Percentiles rank a stretch among this genome's conserved stretches.
These are phyloP conservation scores for Russula compacta DNA, from an alignment of 768 basidiomycete genomes.

Conservation along the genomic window DNA sequence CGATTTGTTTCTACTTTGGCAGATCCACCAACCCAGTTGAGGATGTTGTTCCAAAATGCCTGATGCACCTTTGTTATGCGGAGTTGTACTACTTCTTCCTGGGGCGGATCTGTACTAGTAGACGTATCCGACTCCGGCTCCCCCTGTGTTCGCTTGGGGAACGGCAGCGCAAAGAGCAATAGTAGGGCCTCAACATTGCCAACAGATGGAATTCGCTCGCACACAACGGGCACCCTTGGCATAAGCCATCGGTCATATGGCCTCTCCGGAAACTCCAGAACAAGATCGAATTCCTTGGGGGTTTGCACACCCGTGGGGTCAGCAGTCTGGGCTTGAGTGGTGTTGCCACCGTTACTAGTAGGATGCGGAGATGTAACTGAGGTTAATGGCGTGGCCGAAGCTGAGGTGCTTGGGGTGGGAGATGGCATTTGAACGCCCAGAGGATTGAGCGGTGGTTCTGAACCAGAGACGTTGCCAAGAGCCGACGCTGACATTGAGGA, in stretches of 20 bases:
- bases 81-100: slow-evolving; percentile 38
- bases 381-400: neutral
- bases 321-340: neutral
- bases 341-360: neutral
- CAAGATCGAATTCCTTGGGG: slow-evolving; percentile 58
- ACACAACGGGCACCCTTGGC: slow-evolving; percentile 49
- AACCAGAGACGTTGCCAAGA: neutral
- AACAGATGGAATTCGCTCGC: slow-evolving; percentile 31
- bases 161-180: slow-evolving; percentile 40
- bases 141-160: slow-evolving; percentile 25
- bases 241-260: slow-evolving; percentile 58
- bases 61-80: slow-evolving; percentile 40
- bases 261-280: slow-evolving; percentile 60
- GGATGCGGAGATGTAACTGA: neutral
- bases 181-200: slow-evolving; percentile 26
- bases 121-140: slow-evolving; percentile 9
- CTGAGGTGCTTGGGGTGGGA: neutral
- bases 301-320: slow-evolving; percentile 20
- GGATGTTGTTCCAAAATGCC: slow-evolving; percentile 48
- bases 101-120: slow-evolving; percentile 17
- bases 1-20: slow-evolving; percentile 44
- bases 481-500: neutral
- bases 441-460: slow-evolving; percentile 2
- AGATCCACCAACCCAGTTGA: slow-evolving; percentile 52
- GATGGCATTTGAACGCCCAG: neutral